Evolutionary conservation across 768 basidiomycete species (phyloP), one percentile per base, ranked within the genome.

Genomic region (Rhizopogon vinicolor): DNA sequence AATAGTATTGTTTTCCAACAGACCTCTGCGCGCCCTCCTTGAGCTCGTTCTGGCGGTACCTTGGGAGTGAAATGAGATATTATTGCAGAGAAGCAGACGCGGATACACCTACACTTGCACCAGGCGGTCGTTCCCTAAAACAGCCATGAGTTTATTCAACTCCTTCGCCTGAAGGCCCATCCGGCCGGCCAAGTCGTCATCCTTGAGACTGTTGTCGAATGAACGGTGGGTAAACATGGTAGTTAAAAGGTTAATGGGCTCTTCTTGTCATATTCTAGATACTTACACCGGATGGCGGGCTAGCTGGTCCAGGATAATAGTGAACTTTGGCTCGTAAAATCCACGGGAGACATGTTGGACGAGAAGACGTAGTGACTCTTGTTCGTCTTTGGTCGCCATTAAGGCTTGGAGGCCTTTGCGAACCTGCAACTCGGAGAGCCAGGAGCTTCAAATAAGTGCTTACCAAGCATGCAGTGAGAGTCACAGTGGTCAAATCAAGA

Each of bases 241-340:
- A 37, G 51, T 43, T 40, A 51, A 57, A 44, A 39, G 61, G 54
- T 37, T 49, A 61, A 61, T 62, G 51, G 53, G 61, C 61, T 54
- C 54, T 60, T 54, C 57, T 60, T 62, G 44, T 65, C 65, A 67
- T 62, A 64, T 50, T 59, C 60, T 56, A 58, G 61, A 70, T 78
- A 90, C 96, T 89, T 83, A 98, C 95, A 94, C 93, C 61, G 91
- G 86, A 73, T 93, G 87, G 60, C 89, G 85, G 57, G 92, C 85
- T 68, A 99, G 84, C 73, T 96, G 91, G 75, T 98, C 96, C 78
- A 98, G 75, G 58, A 98, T 85, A 58, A 98, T 89, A 63, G 87
- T 90, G 70, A 80, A 93, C 64, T 90, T 91, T 44, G 91, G 78
- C 70, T 98, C 97, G 74, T 98, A 99, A 74, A 99, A 98, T 35